Conservation (phyloP, 2,329 filamentous ascomycete genomes). For the Exophiala spinifera region DNA sequence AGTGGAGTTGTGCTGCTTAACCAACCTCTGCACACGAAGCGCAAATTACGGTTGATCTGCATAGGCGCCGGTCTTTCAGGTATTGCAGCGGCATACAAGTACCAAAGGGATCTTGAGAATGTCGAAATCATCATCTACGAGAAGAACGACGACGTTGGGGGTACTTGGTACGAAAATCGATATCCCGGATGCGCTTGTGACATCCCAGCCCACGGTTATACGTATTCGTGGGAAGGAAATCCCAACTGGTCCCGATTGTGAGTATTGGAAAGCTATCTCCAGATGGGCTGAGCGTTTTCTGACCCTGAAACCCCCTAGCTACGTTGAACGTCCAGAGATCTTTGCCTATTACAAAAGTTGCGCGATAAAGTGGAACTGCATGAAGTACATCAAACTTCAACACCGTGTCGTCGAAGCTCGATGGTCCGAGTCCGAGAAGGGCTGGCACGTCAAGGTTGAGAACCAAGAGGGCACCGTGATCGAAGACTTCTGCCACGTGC, state of each 20-base stretch:
- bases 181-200: conserved; percentile 43
- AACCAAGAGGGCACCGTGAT: conserved; percentile 14
- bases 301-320: conserved; percentile 48
- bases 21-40: conserved; percentile 3
- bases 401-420: conserved; percentile 51
- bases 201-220: conserved; percentile 57
- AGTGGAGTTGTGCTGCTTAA: conserved; percentile 5
- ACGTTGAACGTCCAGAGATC: conserved; percentile 33
- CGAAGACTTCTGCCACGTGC: conserved; percentile 24
- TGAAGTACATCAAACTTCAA: conserved; percentile 57
- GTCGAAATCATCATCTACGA: conserved; percentile 32
- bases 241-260: conserved; percentile 63
- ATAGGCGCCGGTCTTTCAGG: conserved; percentile 26
- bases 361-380: conserved; percentile 37
- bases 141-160: conserved; percentile 38
- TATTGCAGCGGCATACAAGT: conserved; percentile 8
- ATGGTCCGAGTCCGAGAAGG: conserved; percentile 48
- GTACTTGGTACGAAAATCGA: conserved; percentile 41
- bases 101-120: conserved; percentile 21
- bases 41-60: conserved; percentile 14
- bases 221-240: conserved; percentile 65
- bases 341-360: conserved; percentile 16
- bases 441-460: conserved; percentile 30
- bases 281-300: not conserved
- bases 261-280: not conserved